Evolutionary conservation across 768 basidiomycete genomes (phyloP).

Genomic region (Suillus variegatus): DNA sequence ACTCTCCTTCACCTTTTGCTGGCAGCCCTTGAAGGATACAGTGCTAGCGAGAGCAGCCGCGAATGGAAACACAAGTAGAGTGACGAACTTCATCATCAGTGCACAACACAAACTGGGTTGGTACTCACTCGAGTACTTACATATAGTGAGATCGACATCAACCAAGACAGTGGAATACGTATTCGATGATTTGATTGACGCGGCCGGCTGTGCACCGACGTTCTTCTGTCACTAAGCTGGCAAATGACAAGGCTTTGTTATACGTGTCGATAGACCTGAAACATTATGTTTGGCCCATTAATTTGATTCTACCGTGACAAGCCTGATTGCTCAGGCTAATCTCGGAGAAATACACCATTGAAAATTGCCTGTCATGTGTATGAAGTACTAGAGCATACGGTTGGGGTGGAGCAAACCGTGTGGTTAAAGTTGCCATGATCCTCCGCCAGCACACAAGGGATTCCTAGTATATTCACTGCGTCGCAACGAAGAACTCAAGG

Average conservation of each 20-base stretch:
- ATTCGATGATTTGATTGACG: not conserved
- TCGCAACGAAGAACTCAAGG: not conserved
- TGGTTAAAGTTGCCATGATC: not conserved
- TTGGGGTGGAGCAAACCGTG: too few relatives aligned
- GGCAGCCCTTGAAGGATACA: slow-evolving; percentile 11
- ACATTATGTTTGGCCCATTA: not conserved
- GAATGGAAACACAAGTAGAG: too few relatives aligned
- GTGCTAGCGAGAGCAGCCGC: not conserved
- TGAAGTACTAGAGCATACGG: not conserved
- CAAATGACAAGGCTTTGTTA: not conserved
- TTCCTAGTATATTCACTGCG: not conserved
- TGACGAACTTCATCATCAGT: too few relatives aligned
- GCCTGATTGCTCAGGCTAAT: not conserved
- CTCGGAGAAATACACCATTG: not conserved
- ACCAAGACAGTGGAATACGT: not conserved
- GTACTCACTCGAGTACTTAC: not conserved
- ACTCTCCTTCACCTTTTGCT: slow-evolving; percentile 49
- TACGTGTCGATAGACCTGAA: not conserved
- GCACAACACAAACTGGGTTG: not conserved
- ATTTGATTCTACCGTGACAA: too few relatives aligned
- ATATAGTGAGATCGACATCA: not conserved
- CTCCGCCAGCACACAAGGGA: not conserved
- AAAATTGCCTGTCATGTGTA: not conserved
- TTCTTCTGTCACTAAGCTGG: not conserved
- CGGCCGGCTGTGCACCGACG: not conserved